Evolutionary conservation across 306 rosid species (phyloP), one percentile per base, ranked within the genome.

Genomic region (Prunus davidiana): DNA sequence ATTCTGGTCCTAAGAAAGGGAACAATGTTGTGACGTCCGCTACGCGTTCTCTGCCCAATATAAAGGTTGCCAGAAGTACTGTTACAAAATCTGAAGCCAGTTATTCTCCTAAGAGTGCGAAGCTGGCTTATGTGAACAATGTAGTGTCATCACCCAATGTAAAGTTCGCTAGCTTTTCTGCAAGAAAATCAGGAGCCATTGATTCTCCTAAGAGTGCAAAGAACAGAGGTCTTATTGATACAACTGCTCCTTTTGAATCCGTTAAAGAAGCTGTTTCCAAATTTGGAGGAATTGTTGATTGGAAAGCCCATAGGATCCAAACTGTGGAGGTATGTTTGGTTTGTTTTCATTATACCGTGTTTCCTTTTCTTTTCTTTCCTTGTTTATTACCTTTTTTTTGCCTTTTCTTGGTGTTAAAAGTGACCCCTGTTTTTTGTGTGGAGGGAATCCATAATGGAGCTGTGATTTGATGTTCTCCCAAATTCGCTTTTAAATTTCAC

Each of bases 261-360:
- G 99, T 96, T 77, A 93, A 96, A 85, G 97, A 88, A 84, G 99
- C 97, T 68, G 99, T 96, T 79, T 91, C 99, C 62, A 96, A 91
- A 82, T 93, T 88, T 84, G 99, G 99, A 81, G 98, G 98, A 71
- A 96, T 93, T 88, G 96, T 92, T 74, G 98, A 96, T 82, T 96
- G 99, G 99, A 96, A 96, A 86, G 98, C 98, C 69, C 99, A 96
- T 73, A 89, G 86, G 84, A 81, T 89, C 74, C 96, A 88, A 78
- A 91, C 96, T 50, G 97, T 91, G 64, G 97, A 92, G 98, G 99
- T 91, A 88, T 74, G 57, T 68, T 68, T 79, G 15, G 67, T 72
- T 86, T 65, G 3, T 55, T 73, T 65, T 76, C 57, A 34, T 81
- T 18, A 12, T 67, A 10, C 19, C 27, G 13, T 60, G 11, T 27